Evolutionary conservation across 768 basidiomycete genomes (phyloP).

Genomic region (Rubroboletus pulcherrimus): DNA sequence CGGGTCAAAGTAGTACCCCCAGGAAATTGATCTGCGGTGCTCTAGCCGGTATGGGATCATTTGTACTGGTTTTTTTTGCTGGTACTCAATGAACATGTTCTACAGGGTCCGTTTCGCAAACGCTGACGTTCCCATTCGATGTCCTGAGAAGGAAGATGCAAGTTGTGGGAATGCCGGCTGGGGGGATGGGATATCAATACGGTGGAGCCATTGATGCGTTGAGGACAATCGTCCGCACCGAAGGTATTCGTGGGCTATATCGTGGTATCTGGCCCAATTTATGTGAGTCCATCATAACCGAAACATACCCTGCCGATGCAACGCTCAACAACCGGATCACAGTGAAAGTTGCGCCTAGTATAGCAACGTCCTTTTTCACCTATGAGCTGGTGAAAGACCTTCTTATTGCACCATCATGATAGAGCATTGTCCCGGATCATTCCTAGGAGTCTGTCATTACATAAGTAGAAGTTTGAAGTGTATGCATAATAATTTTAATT

Average conservation of each 20-base stretch:
- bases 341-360: constrained; percentile 92
- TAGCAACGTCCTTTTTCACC: constrained; percentile 82
- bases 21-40: constrained; percentile 85
- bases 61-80: constrained; percentile 1
- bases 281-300: constrained; percentile 44
- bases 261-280: constrained; percentile 87
- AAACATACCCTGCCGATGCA: constrained; percentile 3
- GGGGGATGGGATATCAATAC: constrained; percentile 61
- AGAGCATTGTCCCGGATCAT: neutral
- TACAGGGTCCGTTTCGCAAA: constrained; percentile 85
- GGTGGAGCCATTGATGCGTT: constrained; percentile 80
- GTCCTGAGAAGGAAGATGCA: constrained; percentile 96
- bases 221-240: constrained; percentile 58
- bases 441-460: neutral
- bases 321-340: constrained; percentile 13
- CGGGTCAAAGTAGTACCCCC: constrained; percentile 62
- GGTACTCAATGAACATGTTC: constrained; percentile 3
- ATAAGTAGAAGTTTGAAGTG: neutral
- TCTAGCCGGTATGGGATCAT: constrained; percentile 57
- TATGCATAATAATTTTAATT: neutral
- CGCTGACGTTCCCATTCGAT: constrained; percentile 94
- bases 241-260: constrained; percentile 78
- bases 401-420: constrained; percentile 33
- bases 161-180: constrained; percentile 72
- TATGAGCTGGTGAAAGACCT: constrained; percentile 66